Evolutionary conservation across 352 stramenopile species (phyloP), one percentile per base, ranked within the genome.

Genomic region (Phytopythium chamaehyphon): DNA sequence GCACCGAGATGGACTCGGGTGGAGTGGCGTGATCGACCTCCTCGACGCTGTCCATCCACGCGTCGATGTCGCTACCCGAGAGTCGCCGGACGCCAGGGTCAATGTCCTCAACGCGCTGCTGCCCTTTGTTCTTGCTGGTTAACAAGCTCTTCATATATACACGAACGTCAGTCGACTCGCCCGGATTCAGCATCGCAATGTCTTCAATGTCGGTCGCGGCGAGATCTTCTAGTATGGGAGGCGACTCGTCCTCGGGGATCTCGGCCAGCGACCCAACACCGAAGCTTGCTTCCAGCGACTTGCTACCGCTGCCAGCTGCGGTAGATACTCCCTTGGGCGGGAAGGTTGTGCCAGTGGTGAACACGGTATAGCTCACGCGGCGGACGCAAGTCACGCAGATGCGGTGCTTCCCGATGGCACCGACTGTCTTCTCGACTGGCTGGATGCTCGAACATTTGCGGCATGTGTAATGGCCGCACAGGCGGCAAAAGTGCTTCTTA

Each of bases 391-490:
- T 59, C 11, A 59, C 51, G 23, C 76, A 88, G 10, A 88, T 53
- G 37, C 71, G 72, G n/a, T 75, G 59, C 2, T 60, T 66, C 38
- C 80, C 59, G 8, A 83, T 55, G 3, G 69, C 39, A 0, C 76
- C 73, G 2, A 75, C 40, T 0, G 58, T 56, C 28, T 76, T 76
- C 57, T 88, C 76, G 0, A 86, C 54, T 19, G 69, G 66, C 36
- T 74, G 62, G 6, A 76, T 6, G 10, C 48, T 49, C 11, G 70
- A 81, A 61, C 76, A 88, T 55, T 79, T 83, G 49, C 64, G 51
- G 39, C 76, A 88, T 6, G 64, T 74, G 47, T 78, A 81, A 47
- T 77, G 62, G 15, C 63, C 61, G 54, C 76, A 88, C 10, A 86
- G 37, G 23, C 71, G 59, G 62, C 76, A 88, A 16, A 85, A 81